Conservation (phyloP, 2,329 filamentous ascomycete species). For the Chaetothyriales sp. region DNA sequence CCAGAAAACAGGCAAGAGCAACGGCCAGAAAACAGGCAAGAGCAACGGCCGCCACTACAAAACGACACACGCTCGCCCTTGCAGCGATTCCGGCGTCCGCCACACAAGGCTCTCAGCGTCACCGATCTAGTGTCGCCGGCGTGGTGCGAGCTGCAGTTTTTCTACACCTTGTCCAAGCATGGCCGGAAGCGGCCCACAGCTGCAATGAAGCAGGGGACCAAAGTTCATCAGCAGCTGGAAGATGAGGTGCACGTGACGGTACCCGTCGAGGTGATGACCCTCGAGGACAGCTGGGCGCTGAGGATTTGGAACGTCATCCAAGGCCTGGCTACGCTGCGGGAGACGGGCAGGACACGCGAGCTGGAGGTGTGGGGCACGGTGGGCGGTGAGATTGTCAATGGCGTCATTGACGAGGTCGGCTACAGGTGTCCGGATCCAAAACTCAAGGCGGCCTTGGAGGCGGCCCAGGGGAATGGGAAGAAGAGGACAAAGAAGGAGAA, state of each 20-base stretch:
- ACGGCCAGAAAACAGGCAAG: slow-evolving; percentile 4
- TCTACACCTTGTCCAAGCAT: slow-evolving; percentile 65
- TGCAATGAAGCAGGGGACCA: slow-evolving; percentile 72
- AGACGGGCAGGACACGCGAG: slow-evolving; percentile 60
- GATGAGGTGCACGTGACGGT: slow-evolving; percentile 72
- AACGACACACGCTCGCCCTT: slow-evolving; percentile 49
- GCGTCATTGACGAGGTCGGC: slow-evolving; percentile 76
- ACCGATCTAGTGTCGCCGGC: slow-evolving; percentile 77
- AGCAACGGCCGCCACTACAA: slow-evolving; percentile 7
- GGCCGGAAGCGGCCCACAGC: slow-evolving; percentile 62
- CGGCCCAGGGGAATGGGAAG: slow-evolving; percentile 31
- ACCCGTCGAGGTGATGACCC: slow-evolving; percentile 54
- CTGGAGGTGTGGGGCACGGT: slow-evolving; percentile 75
- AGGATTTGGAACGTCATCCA: slow-evolving; percentile 85
- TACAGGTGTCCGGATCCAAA: slow-evolving; percentile 61
- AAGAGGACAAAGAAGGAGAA: slow-evolving; percentile 42
- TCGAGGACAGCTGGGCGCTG: slow-evolving; percentile 71
- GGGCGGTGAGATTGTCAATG: slow-evolving; percentile 71
- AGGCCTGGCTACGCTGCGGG: slow-evolving; percentile 59
- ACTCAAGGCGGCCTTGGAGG: slow-evolving; percentile 38
- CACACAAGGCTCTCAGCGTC: slow-evolving; percentile 68
- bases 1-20: slow-evolving; percentile 2
- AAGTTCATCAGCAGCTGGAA: slow-evolving; percentile 70
- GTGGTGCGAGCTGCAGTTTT: slow-evolving; percentile 94
- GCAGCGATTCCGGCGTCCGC: slow-evolving; percentile 62